Conservation (phyloP, 2,329 filamentous ascomycete species). For the Hirsutella thompsonii region DNA sequence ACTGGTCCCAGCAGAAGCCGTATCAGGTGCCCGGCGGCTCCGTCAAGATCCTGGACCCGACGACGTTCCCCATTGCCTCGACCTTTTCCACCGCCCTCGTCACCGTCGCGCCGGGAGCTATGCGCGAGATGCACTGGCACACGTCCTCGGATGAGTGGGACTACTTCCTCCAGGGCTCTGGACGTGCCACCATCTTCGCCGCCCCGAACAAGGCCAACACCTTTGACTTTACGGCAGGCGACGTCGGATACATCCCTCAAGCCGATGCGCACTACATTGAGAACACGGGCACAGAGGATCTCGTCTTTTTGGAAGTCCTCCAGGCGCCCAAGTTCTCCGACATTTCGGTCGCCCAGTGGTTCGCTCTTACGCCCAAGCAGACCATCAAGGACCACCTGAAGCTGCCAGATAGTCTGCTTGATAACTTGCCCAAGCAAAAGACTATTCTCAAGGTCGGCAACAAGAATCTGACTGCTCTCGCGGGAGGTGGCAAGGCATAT, state of each 20-base stretch:
- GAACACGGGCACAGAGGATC: conserved; percentile 43
- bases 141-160: conserved; percentile 47
- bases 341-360: conserved; percentile 44
- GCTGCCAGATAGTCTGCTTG: conserved; percentile 21
- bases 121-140: conserved; percentile 55
- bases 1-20: conserved; percentile 37
- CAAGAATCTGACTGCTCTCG: conserved; percentile 18
- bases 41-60: conserved; percentile 46
- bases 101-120: conserved; percentile 46
- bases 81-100: conserved; percentile 44
- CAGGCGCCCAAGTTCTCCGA: conserved; percentile 38
- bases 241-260: conserved; percentile 43
- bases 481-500: conserved; percentile 8
- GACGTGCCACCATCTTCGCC: conserved; percentile 40
- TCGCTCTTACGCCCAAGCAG: conserved; percentile 43
- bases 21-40: conserved; percentile 39
- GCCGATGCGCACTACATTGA: conserved; percentile 44
- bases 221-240: conserved; percentile 46
- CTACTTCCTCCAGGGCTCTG: conserved; percentile 44
- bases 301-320: conserved; percentile 47
- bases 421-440: conserved; percentile 25
- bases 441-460: conserved; percentile 28
- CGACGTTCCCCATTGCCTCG: conserved; percentile 41
- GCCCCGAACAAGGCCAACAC: conserved; percentile 37
- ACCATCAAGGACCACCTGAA: conserved; percentile 44